phyloP scores from a whole-genome alignment of 352 stramenopile genomes.

The Aphanomyces cochlioides region DNA sequence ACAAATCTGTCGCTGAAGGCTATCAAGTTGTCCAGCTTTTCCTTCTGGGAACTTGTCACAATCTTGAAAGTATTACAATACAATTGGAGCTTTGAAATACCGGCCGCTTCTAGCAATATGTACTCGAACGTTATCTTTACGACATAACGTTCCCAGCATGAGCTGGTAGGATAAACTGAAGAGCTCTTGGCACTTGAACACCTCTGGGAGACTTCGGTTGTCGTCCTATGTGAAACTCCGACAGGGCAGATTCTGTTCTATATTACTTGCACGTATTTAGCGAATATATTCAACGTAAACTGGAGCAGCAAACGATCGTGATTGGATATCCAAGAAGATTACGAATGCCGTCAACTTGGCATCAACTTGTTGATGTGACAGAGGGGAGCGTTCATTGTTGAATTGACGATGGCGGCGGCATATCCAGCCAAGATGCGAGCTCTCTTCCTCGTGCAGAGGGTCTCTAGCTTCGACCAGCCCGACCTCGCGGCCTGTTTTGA shows the following conservation, averaged over 20 bases:
- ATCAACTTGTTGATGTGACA: neutral
- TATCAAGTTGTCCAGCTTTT: too few relatives aligned
- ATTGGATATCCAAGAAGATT: too few relatives aligned
- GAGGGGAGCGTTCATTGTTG: neutral
- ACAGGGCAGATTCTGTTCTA: neutral
- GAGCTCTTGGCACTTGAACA: too few relatives aligned
- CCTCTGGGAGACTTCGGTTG: too few relatives aligned
- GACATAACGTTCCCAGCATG: too few relatives aligned
- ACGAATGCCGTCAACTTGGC: neutral
- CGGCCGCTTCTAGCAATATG: too few relatives aligned
- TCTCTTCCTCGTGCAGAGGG: slow-evolving; percentile 24
- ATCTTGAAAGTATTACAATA: too few relatives aligned
- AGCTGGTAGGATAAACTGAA: too few relatives aligned
- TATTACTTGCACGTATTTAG: neutral
- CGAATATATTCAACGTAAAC: neutral
- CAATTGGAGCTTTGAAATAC: too few relatives aligned
- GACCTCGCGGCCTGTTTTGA: slow-evolving; percentile 21
- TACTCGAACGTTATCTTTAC: too few relatives aligned
- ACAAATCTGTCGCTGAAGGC: too few relatives aligned
- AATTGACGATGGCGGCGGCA: slow-evolving; percentile 8
- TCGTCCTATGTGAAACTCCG: neutral
- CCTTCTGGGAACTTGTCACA: too few relatives aligned
- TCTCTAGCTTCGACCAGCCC: slow-evolving; percentile 27
- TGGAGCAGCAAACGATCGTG: neutral
- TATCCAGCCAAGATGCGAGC: slow-evolving; percentile 25